Evolutionary conservation across 2,329 filamentous ascomycete species (phyloP), one percentile per base, ranked within the genome.

Genomic region (Simplicillium sp.): DNA sequence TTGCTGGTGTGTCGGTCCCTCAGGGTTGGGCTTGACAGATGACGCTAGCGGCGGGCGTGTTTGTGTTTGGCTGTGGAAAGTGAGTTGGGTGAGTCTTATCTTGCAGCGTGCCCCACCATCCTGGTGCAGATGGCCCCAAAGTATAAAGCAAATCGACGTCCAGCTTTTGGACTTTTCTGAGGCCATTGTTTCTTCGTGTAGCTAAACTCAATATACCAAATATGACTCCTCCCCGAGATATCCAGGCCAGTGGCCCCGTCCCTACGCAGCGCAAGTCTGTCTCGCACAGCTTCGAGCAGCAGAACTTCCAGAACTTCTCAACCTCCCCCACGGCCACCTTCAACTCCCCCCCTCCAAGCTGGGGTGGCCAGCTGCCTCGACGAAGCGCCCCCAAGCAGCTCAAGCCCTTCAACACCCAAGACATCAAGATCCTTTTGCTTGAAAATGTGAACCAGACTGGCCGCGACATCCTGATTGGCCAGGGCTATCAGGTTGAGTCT

Each of bases 401-500:
- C 51, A 96, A 96, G 69, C 92, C 92, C 13, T 98, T 98, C 67
- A 83, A 90, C 58, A 92, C 88, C 16, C 81, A 90, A 57, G 90
- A 97, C 58, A 88, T 98, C 67, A 97, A 96, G 69, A 94, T 98
- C 42, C 68, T 98, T 43, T 74, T 98, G 14, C 71, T 98, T 28
- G 92, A 98, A 62, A 98, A 97, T 65, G 86, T 98, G 57, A 98
- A 98, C 61, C 71, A 87, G 64, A 87, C 87, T 17, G 92, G 92
- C 12, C 77, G 80, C 54, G 81, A 94, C 36, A 89, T 96, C 43
- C 71, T 98, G 43, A 77, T 67, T 43, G 72, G 69, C 42, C 89
- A 98, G 65, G 92, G 92, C 44, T 98, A 98, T 62, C 92, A 98
- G 65, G 92, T 98, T 29, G 92, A 98, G 66, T 77, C 80, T 38